These are phyloP conservation scores for Boletus fagicola DNA, from an alignment of 768 basidiomycete genomes.

Conservation along the genomic window DNA sequence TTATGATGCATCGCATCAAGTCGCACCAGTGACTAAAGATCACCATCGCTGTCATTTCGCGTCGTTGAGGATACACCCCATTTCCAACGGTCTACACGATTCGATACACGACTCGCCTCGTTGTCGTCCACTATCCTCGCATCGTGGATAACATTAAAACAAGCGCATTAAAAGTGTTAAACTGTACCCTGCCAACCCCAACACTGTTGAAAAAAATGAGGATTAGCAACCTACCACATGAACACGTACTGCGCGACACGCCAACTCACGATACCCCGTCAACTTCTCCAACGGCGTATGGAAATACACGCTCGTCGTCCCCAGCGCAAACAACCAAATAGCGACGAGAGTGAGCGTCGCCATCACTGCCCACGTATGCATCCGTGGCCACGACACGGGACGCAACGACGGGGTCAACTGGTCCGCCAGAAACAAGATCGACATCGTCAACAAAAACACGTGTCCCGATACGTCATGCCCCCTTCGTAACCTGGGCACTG, in stretches of 20 bases:
- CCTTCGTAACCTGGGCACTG: conserved; percentile 60
- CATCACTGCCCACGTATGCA: conserved; percentile 49
- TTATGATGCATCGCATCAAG: no score
- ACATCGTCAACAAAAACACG: conserved; percentile 83
- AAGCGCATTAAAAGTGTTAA: conserved; percentile 34
- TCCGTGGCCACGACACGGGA: conserved; percentile 36
- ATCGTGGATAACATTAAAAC: conserved; percentile 5
- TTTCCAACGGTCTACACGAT: background rate
- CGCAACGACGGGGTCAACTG: conserved; percentile 62
- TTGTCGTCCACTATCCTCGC: background rate
- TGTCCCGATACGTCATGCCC: conserved; percentile 97
- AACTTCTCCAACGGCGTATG: conserved; percentile 87
- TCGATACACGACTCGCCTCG: background rate
- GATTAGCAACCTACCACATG: conserved; percentile 1
- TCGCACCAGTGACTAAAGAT: background rate
- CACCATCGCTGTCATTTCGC: background rate
- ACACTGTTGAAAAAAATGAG: conserved; percentile 25
- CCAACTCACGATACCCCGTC: conserved; percentile 72
- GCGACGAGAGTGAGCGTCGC: conserved; percentile 48
- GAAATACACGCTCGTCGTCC: conserved; percentile 87
- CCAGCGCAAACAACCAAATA: conserved; percentile 71
- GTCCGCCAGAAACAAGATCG: conserved; percentile 72
- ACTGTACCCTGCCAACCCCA: conserved; percentile 38
- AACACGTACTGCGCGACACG: background rate
- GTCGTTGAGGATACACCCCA: background rate